Evolutionary conservation across 2,329 filamentous ascomycete genomes (phyloP).

Genomic region (Talaromyces sp.): DNA sequence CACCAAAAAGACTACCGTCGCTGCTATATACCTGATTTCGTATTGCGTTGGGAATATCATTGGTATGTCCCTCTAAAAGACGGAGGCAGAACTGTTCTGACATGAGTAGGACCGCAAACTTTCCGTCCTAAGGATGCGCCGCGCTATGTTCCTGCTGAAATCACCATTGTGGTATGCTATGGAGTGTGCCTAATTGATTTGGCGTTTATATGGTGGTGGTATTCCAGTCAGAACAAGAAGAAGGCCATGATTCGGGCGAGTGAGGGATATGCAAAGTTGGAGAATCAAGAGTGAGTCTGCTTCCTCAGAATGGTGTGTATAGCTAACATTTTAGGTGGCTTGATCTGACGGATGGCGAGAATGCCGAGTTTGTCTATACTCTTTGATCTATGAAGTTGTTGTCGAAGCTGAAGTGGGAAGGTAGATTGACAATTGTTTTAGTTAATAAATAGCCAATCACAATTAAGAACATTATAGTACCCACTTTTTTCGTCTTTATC

Average conservation of each 20-base stretch:
- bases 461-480: not conserved
- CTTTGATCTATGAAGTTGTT: conserved; percentile 34
- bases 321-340: conserved; percentile 41
- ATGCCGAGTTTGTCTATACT: conserved; percentile 61
- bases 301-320: not conserved
- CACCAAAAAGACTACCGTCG: conserved; percentile 54
- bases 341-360: conserved; percentile 65
- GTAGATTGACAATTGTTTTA: not conserved
- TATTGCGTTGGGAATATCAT: conserved; percentile 57
- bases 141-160: conserved; percentile 61
- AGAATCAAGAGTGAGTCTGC: conserved; percentile 60
- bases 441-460: not conserved
- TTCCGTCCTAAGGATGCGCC: conserved; percentile 58
- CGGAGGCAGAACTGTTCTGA: not conserved
- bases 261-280: conserved; percentile 58
- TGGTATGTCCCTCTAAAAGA: conserved; percentile 36
- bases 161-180: conserved; percentile 61
- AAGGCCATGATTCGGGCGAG: conserved; percentile 54
- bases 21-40: conserved; percentile 47
- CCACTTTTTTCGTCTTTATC: not conserved
- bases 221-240: conserved; percentile 55
- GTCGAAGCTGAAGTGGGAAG: not conserved
- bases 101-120: conserved; percentile 49
- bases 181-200: conserved; percentile 53
- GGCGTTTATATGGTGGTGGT: conserved; percentile 63